Base-by-base conservation (phyloP, 768 basidiomycete genomes). In the Boletus rufocinnamomeus region DNA sequence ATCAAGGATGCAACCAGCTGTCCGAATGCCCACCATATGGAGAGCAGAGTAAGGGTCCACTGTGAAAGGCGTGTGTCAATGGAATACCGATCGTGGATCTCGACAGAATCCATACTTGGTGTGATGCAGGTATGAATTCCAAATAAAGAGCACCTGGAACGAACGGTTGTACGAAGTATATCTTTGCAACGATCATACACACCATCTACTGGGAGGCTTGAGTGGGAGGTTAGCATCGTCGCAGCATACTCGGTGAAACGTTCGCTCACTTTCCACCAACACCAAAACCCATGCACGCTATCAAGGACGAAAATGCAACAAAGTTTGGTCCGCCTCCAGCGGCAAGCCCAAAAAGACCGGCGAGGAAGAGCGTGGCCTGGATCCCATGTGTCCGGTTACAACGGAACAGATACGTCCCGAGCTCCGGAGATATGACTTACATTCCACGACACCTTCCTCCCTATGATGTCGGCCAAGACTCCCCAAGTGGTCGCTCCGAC, bases 41-140 rank as follows among this genome's bases (percentile, higher is more conserved):
- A 82, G 2, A 85, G 77, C 10, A 84, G 71, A 3, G 82, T 80
- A 44, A 85, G 74, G n/a, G 82, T 79, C 77, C 78, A 82, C 72
- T 84, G 19, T 23, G n/a, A 11, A 44, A 50, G 25, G 35, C 3
- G 32, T 6, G 5, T 44, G 51, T 57, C 46, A 54, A 35, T 35
- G 37, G 45, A 30, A 52, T 53, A 32, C 19, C 34, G 38, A 30
- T 44, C n/a, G n/a, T 19, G 21, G 16, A 56, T 55, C 28, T 17
- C 50, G 44, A 59, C 37, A n/a, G 11, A 48, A 37, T 5, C 47
- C 57, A 51, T 47, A 65, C 66, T 67, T 78, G 80, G 53, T 79
- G 72, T 16, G 74, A 78, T 55, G 72, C 62, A 13, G 79, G 78
- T 47, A 81, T 74, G 54, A 77, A 74, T 63, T 80, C 79, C 38